Conservation (phyloP, 1,284 basidiomycete species). For the Veloporphyrellus conicus region DNA sequence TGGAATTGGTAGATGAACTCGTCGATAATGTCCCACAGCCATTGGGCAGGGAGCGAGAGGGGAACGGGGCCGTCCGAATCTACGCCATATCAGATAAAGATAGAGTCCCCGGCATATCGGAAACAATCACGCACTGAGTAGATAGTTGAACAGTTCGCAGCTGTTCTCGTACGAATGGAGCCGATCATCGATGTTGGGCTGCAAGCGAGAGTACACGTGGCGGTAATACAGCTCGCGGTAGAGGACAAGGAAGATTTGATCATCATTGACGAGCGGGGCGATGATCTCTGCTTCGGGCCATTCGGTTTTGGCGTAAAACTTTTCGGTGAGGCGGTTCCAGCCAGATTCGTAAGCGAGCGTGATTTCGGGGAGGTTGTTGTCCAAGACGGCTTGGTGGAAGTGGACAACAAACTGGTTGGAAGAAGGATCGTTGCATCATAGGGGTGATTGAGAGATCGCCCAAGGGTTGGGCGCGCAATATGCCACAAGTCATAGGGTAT, state of each 20-base stretch:
- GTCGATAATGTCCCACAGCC: slow-evolving; percentile 99
- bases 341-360: slow-evolving; percentile 91
- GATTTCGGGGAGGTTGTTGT: slow-evolving; percentile 86
- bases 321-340: slow-evolving; percentile 95
- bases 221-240: slow-evolving; percentile 94
- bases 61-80: slow-evolving; percentile 94
- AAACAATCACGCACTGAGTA: slow-evolving; percentile 56
- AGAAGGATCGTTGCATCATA: not conserved
- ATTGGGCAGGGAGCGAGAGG: slow-evolving; percentile 92
- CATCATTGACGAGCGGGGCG: slow-evolving; percentile 89
- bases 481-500: too few relatives aligned
- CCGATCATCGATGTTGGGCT: slow-evolving; percentile 94
- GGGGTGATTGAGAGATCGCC: not conserved
- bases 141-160: slow-evolving; percentile 95
- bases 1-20: slow-evolving; percentile 99
- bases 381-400: slow-evolving; percentile 83
- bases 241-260: slow-evolving; percentile 91
- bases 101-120: too few relatives aligned
- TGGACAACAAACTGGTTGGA: slow-evolving; percentile 76
- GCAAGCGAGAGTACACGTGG: slow-evolving; percentile 92
- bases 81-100: slow-evolving; percentile 25
- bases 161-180: slow-evolving; percentile 99
- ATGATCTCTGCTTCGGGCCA: slow-evolving; percentile 98
- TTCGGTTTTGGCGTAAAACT: slow-evolving; percentile 90
- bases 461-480: too few relatives aligned